Evolutionary conservation across 805 yeast genomes (phyloP), one percentile per base, ranked within the genome.

Genomic region (Grigorovia jiainica): DNA sequence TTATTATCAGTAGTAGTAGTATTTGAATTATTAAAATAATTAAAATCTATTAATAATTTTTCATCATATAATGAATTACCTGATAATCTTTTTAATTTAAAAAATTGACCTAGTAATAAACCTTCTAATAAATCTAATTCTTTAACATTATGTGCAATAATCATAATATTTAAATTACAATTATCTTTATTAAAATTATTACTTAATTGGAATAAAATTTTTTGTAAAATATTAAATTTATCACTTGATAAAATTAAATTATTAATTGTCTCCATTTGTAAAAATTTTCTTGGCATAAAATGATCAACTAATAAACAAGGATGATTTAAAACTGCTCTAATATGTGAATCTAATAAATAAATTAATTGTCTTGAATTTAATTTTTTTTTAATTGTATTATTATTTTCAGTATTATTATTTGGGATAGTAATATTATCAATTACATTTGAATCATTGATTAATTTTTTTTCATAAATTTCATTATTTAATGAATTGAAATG

Each of bases 91-190:
- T 71, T 72, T 53, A 82, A 82, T 46, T 72, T 71, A 31, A 85
- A 60, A 30, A 67, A 66, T 52, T 84, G 77, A 2, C 95, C 96
- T n/a, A 82, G 66, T 11, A 87, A 54, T 36, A 82, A 68, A 0
- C 89, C 83, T 58, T 87, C 97, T 6, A 87, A 68, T 36, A 87
- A 63, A 54, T 87, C 94, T 47, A 83, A 57, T 53, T 83, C 92
- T 53, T 81, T 79, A 18, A 79, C 70, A 51, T 70, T 73, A 30
- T 73, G 71, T 0, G 87, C 81, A 3, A 79, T 72, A 9, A 83
- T 66, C 5, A 70, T 55, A 35, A 58, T 44, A 43, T 51, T 47
- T n/a, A 17, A 17, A 6, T 29, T 16, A 3, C 46, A 43, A 1
- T 53, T 47, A 34, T 42, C 43, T 19, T 44, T 41, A 5, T 20